Evolutionary conservation across 179 eudicot genomes (phyloP), one percentile per base, ranked within the genome.

Genomic region (Nepenthes alata): DNA sequence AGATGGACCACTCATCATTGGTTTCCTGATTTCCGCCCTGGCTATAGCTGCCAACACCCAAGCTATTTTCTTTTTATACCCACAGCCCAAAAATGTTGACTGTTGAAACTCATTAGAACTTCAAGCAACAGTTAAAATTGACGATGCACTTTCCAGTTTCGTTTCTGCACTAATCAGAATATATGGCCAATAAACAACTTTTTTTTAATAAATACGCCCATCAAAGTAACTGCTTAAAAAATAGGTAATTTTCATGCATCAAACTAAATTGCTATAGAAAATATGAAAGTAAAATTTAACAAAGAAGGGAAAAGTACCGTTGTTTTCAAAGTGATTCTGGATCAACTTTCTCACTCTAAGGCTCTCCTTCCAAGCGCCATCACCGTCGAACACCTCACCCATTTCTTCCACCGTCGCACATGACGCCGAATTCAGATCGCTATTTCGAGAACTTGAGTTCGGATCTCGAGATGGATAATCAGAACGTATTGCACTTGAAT

Each of bases 331-430:
- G 69, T 83, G 88, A 25, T 73, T 61, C 5, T 58, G 67, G 45
- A 83, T 83, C 55, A 81, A 60, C 54, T 71, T 76, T 13, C 88
- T 66, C 36, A 83, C 77, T 47, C 83, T 69, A 36, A 83, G 73
- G 53, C 75, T 76, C 57, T 80, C 83, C 63, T 72, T 78, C 72
- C 78, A 63, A 66, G 63, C 64, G 58, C 59, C 68, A 53, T 60
- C 68, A 45, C 51, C 67, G 63, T 55, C 66, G 51, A 62, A 75
- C 64, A 47, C 74, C 50, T 72, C 64, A 3, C 86, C 85, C 87
- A 80, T 82, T 53, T 79, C 73, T 59, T 81, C 84, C 72, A 75
- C 87, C 50, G 81, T 73, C 11, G 87, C 85, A 59, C 86, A 82
- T 1, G 79, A 62, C 36, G 70, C 41, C 52, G 55, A 49, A 9